phyloP scores from a whole-genome alignment of 1,139 yeast species.

The Taphrina wiesneri region DNA sequence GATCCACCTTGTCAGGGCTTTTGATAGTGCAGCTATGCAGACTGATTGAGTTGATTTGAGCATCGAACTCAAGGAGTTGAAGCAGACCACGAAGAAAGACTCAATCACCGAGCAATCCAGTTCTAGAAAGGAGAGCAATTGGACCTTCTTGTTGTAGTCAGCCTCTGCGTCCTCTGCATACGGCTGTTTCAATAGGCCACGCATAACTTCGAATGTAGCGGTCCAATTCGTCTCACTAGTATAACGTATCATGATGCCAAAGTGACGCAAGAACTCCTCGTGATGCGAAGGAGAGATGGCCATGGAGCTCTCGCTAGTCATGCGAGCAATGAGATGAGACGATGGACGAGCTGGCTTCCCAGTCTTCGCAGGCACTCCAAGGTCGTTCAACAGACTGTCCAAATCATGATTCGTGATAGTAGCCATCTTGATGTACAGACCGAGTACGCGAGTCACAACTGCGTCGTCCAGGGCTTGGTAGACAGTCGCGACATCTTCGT shows the following conservation, averaged over 20 bases:
- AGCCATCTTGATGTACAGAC: not conserved
- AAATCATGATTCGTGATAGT: not conserved
- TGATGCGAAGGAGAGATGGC: not conserved
- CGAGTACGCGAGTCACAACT: not conserved
- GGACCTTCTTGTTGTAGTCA: constrained; percentile 8
- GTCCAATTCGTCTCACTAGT: constrained; percentile 2
- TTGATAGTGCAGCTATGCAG: not conserved
- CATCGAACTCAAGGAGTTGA: not conserved
- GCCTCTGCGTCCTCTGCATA: constrained; percentile 8
- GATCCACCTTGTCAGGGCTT: not conserved
- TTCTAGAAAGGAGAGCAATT: not conserved
- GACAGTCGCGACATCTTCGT: not conserved
- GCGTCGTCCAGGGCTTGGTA: not conserved
- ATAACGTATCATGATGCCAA: not conserved
- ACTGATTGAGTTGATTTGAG: constrained; percentile 8
- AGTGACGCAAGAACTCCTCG: not conserved
- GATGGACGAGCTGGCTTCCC: not conserved
- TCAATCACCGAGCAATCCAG: not conserved
- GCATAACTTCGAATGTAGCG: not conserved
- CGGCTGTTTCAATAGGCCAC: constrained; percentile 1
- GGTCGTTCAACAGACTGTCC: not conserved
- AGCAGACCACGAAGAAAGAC: not conserved
- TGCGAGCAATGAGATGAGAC: not conserved
- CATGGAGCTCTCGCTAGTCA: not conserved
- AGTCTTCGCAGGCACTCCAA: not conserved